Conservation (phyloP, 352 stramenopile genomes). For the Phytophthora hybrid region DNA sequence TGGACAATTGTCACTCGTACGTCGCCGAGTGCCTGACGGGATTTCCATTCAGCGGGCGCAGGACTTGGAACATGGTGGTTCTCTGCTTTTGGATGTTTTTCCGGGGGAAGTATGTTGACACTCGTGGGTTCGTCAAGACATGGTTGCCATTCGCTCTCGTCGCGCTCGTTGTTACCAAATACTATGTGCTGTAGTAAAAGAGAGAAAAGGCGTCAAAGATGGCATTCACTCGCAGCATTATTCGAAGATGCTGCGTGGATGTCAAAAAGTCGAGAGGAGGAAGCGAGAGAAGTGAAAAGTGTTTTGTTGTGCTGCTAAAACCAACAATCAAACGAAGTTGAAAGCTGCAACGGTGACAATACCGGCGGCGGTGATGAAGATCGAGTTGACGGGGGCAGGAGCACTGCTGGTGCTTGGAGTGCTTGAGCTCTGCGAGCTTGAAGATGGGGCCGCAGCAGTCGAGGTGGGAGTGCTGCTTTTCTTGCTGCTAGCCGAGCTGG, state of each 20-base stretch:
- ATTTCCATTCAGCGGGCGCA: slow-evolving; percentile 50
- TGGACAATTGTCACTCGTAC: slow-evolving; percentile 97
- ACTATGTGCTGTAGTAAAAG: slow-evolving; percentile 10
- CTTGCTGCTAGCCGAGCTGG: slow-evolving; percentile 11
- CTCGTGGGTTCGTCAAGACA: slow-evolving; percentile 36
- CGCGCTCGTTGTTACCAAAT: slow-evolving; percentile 15
- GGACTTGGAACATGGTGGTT: slow-evolving; percentile 76
- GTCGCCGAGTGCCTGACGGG: slow-evolving; percentile 80
- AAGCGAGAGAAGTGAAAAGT: slow-evolving; percentile 1
- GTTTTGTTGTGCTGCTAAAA: slow-evolving; percentile 15
- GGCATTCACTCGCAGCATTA: slow-evolving; percentile 9
- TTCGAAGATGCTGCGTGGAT: slow-evolving; percentile 9
- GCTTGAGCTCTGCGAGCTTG: slow-evolving; percentile 26
- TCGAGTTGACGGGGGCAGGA: not conserved
- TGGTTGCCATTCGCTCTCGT: slow-evolving; percentile 36
- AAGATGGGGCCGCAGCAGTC: slow-evolving; percentile 1
- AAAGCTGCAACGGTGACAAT: slow-evolving; percentile 5
- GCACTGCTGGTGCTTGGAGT: slow-evolving; percentile 19
- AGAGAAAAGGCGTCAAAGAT: not conserved
- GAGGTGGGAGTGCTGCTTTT: slow-evolving; percentile 2
- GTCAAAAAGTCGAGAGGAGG: not conserved
- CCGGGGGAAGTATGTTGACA: slow-evolving; percentile 57
- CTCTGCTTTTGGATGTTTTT: slow-evolving; percentile 82
- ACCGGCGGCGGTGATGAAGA: slow-evolving; percentile 13
- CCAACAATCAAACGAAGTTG: slow-evolving; percentile 23